A percentile compares a stretch with the other conserved stretches of the same genome.
These are phyloP conservation scores for Phytopythium mirpurense DNA, from an alignment of 352 stramenopile species.

Conservation along the genomic window DNA sequence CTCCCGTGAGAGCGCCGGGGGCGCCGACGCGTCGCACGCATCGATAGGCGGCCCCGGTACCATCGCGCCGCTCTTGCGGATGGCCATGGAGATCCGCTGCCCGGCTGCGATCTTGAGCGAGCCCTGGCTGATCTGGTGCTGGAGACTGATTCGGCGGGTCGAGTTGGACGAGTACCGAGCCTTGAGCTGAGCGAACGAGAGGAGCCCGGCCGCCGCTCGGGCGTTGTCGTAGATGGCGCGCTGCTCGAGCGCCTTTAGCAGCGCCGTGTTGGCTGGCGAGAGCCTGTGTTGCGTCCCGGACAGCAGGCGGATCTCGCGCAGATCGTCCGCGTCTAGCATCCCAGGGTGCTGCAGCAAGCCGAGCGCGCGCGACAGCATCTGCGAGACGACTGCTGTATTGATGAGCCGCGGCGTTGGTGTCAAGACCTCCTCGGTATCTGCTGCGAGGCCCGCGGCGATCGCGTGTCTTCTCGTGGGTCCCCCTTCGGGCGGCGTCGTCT, in stretches of 20 bases:
- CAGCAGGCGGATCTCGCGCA: constrained; percentile 19
- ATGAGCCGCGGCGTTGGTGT: constrained; percentile 1
- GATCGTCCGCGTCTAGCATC: constrained; percentile 12
- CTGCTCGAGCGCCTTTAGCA: constrained; percentile 13
- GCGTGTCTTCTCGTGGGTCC: constrained; percentile 8
- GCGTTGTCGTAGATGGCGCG: constrained; percentile 23
- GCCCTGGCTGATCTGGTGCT: neutral
- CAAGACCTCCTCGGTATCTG: neutral
- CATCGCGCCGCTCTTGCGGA: neutral
- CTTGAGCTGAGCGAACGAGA: constrained; percentile 15
- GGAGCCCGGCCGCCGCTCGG: neutral
- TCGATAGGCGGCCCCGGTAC: neutral
- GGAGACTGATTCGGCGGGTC: neutral
- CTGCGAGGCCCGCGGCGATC: neutral
- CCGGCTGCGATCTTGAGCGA: neutral
- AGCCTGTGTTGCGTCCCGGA: constrained; percentile 19
- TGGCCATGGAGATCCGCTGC: neutral
- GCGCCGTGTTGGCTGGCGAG: constrained; percentile 5
- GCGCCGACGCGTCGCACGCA: no score
- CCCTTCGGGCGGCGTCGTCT: constrained; percentile 9
- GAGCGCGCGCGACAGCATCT: constrained; percentile 12
- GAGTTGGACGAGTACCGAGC: constrained; percentile 14
- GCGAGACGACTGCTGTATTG: constrained; percentile 5
- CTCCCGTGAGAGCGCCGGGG: neutral
- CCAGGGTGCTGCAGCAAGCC: constrained; percentile 18